Conservation (phyloP, 2,329 filamentous ascomycete species). For the Trichoderma sp. region DNA sequence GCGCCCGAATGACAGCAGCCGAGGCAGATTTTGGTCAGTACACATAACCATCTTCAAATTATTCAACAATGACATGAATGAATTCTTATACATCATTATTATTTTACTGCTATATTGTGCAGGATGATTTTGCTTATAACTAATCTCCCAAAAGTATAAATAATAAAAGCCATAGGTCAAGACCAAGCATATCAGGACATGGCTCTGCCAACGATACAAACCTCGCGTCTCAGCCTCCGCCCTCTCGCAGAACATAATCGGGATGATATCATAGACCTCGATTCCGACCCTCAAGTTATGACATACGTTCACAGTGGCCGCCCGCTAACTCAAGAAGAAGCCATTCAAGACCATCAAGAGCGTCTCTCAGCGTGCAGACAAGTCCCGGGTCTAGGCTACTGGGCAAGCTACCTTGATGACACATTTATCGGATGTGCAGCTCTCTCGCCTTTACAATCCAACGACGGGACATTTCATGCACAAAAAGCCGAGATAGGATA, state of each 20-base stretch:
- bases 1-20: too few species aligned
- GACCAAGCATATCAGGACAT: background rate
- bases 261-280: background rate
- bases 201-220: background rate
- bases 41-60: too few species aligned
- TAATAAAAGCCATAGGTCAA: too few species aligned
- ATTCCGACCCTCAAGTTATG: background rate
- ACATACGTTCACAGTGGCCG: background rate
- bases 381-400: background rate
- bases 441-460: background rate
- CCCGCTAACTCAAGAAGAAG: background rate
- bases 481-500: background rate
- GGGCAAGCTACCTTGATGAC: background rate
- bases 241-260: background rate
- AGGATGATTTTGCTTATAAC: too few species aligned
- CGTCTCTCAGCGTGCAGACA: background rate
- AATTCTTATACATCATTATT: too few species aligned
- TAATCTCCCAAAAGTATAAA: too few species aligned
- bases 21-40: too few species aligned
- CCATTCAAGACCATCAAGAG: background rate
- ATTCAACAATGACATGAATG: too few species aligned
- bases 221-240: background rate
- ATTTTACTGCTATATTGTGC: too few species aligned
- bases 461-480: background rate
- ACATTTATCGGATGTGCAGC: background rate